Conservation (phyloP, 805 yeast species). For the Yarrowia porcina region DNA sequence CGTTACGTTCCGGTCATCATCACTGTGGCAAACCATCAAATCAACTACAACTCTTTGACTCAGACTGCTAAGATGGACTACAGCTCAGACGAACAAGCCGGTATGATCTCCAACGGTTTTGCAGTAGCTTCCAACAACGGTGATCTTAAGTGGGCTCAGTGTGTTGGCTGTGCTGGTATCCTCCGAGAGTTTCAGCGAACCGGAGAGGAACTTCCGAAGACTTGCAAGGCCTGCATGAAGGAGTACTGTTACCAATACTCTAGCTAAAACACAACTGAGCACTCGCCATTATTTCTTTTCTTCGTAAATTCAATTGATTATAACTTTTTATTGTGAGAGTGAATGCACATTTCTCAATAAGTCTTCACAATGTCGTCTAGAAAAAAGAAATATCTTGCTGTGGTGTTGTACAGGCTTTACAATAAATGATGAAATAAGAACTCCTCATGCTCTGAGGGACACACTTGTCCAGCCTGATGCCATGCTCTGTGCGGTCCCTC, state of each 20-base stretch:
- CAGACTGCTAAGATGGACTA: slow-evolving; percentile 69
- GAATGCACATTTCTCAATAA: too few species aligned
- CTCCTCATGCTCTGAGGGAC: too few species aligned
- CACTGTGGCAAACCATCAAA: slow-evolving; percentile 72
- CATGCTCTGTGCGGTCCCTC: too few species aligned
- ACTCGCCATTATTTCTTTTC: too few species aligned
- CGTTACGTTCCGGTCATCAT: slow-evolving; percentile 67
- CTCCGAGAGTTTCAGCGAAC: slow-evolving; percentile 76
- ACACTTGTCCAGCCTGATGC: too few species aligned
- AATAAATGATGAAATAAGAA: too few species aligned
- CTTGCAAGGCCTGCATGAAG: slow-evolving; percentile 69
- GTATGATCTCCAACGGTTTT: slow-evolving; percentile 72
- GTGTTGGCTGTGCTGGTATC: slow-evolving; percentile 82
- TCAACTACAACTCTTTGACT: slow-evolving; percentile 61
- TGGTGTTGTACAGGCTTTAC: too few species aligned
- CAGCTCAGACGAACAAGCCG: slow-evolving; percentile 52
- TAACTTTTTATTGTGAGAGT: too few species aligned
- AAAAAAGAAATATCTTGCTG: too few species aligned
- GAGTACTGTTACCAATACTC: slow-evolving; percentile 57
- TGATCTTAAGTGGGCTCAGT: slow-evolving; percentile 67
- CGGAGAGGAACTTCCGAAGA: slow-evolving; percentile 57
- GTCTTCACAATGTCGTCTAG: too few species aligned
- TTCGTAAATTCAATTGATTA: too few species aligned
- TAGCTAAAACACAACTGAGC: too few species aligned
- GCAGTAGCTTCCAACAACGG: slow-evolving; percentile 67